Conservation (phyloP, 805 yeast species). For the Candida loeiensis region DNA sequence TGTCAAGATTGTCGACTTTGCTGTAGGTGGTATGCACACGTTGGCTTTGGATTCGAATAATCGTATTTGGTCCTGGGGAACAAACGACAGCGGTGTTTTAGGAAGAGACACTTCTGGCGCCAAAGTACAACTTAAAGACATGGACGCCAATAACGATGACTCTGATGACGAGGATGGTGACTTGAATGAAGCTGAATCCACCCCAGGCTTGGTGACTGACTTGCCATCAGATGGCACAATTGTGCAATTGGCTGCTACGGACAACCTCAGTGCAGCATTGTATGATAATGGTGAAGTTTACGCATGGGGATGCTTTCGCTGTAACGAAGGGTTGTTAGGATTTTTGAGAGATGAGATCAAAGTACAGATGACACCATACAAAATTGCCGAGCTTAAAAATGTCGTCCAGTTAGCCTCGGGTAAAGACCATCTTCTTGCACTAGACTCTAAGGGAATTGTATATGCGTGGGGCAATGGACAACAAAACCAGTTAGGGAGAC, state of each 20-base stretch:
- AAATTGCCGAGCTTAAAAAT: slow-evolving; percentile 56
- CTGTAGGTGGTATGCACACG: slow-evolving; percentile 96
- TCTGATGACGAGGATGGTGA: slow-evolving; percentile 76
- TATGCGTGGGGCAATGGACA: slow-evolving; percentile 98
- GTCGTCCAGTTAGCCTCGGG: slow-evolving; percentile 87
- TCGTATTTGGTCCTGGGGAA: slow-evolving; percentile 97
- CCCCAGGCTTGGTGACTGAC: slow-evolving; percentile 75
- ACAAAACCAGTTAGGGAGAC: slow-evolving; percentile 87
- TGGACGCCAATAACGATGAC: slow-evolving; percentile 47
- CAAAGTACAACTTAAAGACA: slow-evolving; percentile 63
- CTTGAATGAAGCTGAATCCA: slow-evolving; percentile 82
- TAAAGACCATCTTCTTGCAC: slow-evolving; percentile 84
- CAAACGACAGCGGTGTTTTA: slow-evolving; percentile 85
- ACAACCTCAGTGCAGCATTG: slow-evolving; percentile 80
- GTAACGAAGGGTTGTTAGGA: slow-evolving; percentile 88
- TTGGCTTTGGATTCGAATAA: slow-evolving; percentile 75
- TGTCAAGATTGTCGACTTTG: slow-evolving; percentile 74
- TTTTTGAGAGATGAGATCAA: slow-evolving; percentile 58
- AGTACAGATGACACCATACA: slow-evolving; percentile 66
- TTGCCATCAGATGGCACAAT: slow-evolving; percentile 56
- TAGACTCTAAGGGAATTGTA: slow-evolving; percentile 81
- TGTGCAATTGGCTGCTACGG: slow-evolving; percentile 86
- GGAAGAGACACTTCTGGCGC: slow-evolving; percentile 77
- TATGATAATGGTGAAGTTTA: slow-evolving; percentile 81
- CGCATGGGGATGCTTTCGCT: slow-evolving; percentile 97